Percentiles rank a stretch among this genome's conserved stretches.
Evolutionary conservation across 2,329 filamentous ascomycete genomes (phyloP).

Genomic region (Alternaria consortialis): DNA sequence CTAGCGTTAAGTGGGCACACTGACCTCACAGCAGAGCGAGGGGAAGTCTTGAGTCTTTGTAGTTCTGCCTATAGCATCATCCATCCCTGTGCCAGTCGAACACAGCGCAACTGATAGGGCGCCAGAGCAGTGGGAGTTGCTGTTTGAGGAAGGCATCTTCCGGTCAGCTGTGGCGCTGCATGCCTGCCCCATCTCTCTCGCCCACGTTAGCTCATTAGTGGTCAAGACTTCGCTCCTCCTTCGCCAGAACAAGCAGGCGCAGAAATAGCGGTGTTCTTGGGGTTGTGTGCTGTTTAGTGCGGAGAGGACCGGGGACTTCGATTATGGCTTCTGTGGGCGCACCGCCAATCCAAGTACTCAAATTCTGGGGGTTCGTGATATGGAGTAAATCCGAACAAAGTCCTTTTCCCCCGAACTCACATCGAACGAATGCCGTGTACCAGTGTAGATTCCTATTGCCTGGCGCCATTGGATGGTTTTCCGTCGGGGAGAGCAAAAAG

Average conservation of each 20-base stretch:
- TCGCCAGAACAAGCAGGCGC: background rate
- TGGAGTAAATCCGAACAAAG: constrained; percentile 25
- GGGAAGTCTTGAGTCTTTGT: background rate
- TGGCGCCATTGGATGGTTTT: constrained; percentile 21
- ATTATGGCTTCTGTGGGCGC: background rate
- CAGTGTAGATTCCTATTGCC: background rate
- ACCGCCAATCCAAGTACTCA: constrained; percentile 3
- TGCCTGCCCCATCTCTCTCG: constrained; percentile 1
- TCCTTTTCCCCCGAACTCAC: constrained; percentile 29
- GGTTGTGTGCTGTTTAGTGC: background rate
- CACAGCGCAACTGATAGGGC: background rate
- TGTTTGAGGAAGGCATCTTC: background rate
- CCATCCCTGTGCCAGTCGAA: background rate
- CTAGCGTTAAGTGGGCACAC: background rate
- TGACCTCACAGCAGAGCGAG: background rate
- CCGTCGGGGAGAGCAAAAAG: constrained; percentile 29
- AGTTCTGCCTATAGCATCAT: background rate
- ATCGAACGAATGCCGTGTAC: constrained; percentile 28
- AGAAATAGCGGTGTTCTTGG: constrained; percentile 3
- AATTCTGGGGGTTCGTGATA: background rate
- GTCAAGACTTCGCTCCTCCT: background rate
- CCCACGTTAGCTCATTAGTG: constrained; percentile 1
- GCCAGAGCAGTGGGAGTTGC: background rate
- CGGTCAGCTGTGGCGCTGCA: constrained; percentile 8
- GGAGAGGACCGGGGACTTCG: background rate